Base-by-base conservation (phyloP, 306 rosid genomes). In the Quercus dentata region DNA sequence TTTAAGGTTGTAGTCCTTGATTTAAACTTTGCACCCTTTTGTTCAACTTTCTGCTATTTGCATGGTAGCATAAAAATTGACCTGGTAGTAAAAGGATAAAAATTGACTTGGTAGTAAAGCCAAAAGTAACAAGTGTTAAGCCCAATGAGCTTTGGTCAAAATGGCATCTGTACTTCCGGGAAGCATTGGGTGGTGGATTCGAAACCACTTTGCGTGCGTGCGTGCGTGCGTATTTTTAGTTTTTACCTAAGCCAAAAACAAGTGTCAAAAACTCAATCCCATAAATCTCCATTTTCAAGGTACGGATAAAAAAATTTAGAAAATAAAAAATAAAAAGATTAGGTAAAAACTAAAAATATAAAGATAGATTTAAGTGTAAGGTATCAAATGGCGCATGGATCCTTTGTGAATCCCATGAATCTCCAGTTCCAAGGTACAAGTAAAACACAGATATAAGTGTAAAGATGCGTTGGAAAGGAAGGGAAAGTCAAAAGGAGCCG, bases 401-500 rank as follows among this genome's bases (percentile, higher is more conserved):
- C 20, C 14, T 49, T 49, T 49, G 54, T 49, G 10, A 49, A 49
- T 49, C 54, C 54, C 54, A 49, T 12, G 54, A 49, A 49, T 49
- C 54, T 12, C 17, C 54, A 13, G 54, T 49, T 49, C 44, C 71
- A 76, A 76, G 74, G 80, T 28, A 5, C 77, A 52, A 62, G 62
- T 52, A 76, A 49, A 76, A 76, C 81, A 76, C 74, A 67, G 72
- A 31, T 18, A 17, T 38, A n/a, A n/a, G 74, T 76, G 65, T 71
- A 76, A 63, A 71, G 63, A 69, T 71, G 85, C 67, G 59, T 51
- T 81, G 46, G 31, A 54, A 76, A 71, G 79, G 72, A 63, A 67
- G 62, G 7, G 33, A 33, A 27, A 63, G 85, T 81, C 85, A 82
- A 82, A 82, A 65, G 67, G 76, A 57, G 61, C 73, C 80, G 74